phyloP scores from a whole-genome alignment of 2,329 filamentous ascomycete species.

The Penicillium sp. region DNA sequence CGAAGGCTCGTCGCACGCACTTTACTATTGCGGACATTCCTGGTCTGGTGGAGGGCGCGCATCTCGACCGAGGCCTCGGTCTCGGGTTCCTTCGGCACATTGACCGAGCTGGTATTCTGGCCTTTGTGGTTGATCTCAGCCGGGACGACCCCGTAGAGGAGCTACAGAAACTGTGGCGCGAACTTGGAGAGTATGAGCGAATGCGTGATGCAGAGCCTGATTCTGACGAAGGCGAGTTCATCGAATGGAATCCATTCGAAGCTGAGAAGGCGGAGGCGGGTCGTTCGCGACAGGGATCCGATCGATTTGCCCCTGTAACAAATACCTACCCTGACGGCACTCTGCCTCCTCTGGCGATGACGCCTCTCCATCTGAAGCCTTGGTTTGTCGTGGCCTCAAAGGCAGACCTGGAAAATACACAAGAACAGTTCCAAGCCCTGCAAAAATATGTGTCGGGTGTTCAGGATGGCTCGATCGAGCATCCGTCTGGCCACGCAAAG shows the following conservation, averaged over 20 bases:
- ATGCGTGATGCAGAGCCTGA: constrained; percentile 70
- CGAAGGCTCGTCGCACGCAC: constrained; percentile 62
- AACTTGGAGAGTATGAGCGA: constrained; percentile 85
- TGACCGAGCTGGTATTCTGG: constrained; percentile 86
- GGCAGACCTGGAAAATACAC: constrained; percentile 75
- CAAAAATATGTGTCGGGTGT: constrained; percentile 69
- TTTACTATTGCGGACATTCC: constrained; percentile 97
- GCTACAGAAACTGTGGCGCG: constrained; percentile 80
- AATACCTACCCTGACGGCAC: constrained; percentile 15
- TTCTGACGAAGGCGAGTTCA: constrained; percentile 52
- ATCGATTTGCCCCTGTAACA: constrained; percentile 5
- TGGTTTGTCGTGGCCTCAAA: constrained; percentile 98
- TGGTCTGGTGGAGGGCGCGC: constrained; percentile 86
- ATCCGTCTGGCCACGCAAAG: constrained; percentile 72
- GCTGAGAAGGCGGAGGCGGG: constrained; percentile 26
- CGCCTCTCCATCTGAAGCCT: constrained; percentile 87
- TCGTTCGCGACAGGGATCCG: constrained; percentile 3
- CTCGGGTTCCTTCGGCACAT: constrained; percentile 91
- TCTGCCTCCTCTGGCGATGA: constrained; percentile 51
- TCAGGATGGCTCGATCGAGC: constrained; percentile 59
- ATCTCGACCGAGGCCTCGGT: constrained; percentile 86
- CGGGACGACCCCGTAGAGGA: constrained; percentile 76
- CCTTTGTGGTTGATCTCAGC: constrained; percentile 86
- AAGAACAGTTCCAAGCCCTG: constrained; percentile 71
- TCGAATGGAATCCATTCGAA: constrained; percentile 49